phyloP scores from a whole-genome alignment of 805 yeast species.

The Torulaspora indica region DNA sequence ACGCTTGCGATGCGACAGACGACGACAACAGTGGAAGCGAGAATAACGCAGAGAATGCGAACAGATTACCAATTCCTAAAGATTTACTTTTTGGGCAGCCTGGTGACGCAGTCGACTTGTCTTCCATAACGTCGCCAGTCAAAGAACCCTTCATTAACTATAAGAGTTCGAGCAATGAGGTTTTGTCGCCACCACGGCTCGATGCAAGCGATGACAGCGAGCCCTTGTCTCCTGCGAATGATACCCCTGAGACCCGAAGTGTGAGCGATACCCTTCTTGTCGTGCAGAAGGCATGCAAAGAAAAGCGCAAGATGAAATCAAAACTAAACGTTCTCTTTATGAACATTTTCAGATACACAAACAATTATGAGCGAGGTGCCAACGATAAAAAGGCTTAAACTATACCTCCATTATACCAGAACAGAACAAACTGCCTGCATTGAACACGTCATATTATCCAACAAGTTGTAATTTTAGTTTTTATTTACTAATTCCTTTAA shows the following conservation, averaged over 20 bases:
- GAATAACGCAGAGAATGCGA: neutral
- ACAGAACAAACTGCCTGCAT: neutral
- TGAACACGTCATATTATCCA: neutral
- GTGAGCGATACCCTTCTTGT: conserved; percentile 26
- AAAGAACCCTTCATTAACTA: conserved; percentile 1
- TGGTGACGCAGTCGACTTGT: conserved; percentile 33
- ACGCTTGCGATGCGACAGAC: conserved; percentile 4
- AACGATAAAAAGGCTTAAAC: neutral
- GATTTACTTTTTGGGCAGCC: conserved; percentile 31
- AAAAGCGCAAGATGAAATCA: conserved; percentile 21
- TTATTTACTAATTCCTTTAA: conserved; percentile 2
- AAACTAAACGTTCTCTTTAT: conserved; percentile 19
- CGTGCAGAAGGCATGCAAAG: conserved; percentile 8
- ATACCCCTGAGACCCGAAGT: conserved; percentile 19
- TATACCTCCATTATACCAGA: neutral
- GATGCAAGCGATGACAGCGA: neutral
- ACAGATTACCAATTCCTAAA: conserved; percentile 7
- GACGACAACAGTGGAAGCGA: neutral
- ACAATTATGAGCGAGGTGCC: conserved; percentile 3
- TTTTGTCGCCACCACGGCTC: conserved; percentile 1
- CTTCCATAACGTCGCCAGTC: conserved; percentile 5
- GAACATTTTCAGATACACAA: conserved; percentile 17
- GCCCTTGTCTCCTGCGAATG: neutral
- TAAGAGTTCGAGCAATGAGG: conserved; percentile 5
- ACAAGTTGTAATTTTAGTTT: conserved; percentile 6